These are phyloP conservation scores for Hygrophorus pudorinus DNA, from an alignment of 768 basidiomycete genomes.

Conservation along the genomic window DNA sequence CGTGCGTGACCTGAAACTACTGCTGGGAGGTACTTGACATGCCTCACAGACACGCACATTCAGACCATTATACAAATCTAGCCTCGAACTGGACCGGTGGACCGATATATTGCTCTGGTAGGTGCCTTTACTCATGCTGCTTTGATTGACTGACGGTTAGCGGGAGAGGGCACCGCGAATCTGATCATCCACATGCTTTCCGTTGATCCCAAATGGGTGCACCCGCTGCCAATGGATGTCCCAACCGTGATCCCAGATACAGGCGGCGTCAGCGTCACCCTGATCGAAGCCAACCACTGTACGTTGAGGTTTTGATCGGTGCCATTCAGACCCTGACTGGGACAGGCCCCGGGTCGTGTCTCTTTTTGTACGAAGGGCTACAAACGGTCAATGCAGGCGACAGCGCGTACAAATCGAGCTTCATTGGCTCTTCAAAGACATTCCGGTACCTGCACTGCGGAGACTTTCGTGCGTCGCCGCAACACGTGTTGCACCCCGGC, in stretches of 20 bases:
- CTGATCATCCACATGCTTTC: slow-evolving; percentile 86
- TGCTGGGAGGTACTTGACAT: not conserved
- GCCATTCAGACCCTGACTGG: not conserved
- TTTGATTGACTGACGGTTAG: not conserved
- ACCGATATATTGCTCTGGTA: slow-evolving; percentile 84
- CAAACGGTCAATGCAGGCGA: slow-evolving; percentile 89
- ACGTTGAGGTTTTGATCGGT: not conserved
- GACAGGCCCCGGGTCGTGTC: slow-evolving; percentile 68
- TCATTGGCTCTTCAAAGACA: slow-evolving; percentile 53
- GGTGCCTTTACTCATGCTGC: not conserved
- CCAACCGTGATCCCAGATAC: slow-evolving; percentile 72
- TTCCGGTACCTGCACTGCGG: slow-evolving; percentile 96
- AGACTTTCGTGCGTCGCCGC: slow-evolving; percentile 84
- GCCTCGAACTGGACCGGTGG: slow-evolving; percentile 83
- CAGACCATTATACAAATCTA: slow-evolving; percentile 92
- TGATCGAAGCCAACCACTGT: slow-evolving; percentile 98
- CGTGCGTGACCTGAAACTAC: slow-evolving; percentile 34
- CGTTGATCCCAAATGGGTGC: slow-evolving; percentile 84
- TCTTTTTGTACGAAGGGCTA: slow-evolving; percentile 89
- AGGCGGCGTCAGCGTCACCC: slow-evolving; percentile 78
- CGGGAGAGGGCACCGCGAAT: slow-evolving; percentile 69
- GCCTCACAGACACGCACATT: slow-evolving; percentile 77
- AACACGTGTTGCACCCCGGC: slow-evolving; percentile 76
- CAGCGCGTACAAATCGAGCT: slow-evolving; percentile 59
- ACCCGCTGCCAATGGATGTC: slow-evolving; percentile 73